These are phyloP conservation scores for Candida alai DNA, from an alignment of 805 yeast species.

Conservation along the genomic window DNA sequence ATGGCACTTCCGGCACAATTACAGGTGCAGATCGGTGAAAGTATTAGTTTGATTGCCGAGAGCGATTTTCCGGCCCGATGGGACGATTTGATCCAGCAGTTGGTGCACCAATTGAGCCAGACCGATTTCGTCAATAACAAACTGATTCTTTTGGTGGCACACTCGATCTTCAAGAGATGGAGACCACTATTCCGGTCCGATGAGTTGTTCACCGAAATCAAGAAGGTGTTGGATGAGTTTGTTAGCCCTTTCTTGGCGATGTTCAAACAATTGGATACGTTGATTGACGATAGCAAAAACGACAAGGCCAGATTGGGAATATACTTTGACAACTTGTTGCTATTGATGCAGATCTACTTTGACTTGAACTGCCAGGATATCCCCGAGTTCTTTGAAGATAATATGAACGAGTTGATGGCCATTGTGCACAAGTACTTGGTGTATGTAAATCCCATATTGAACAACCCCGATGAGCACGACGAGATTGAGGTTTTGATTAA, in stretches of 20 bases:
- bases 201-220: slow-evolving; percentile 81
- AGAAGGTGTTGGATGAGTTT: slow-evolving; percentile 80
- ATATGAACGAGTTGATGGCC: slow-evolving; percentile 71
- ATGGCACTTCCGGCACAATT: slow-evolving; percentile 71
- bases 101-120: slow-evolving; percentile 60
- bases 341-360: slow-evolving; percentile 77
- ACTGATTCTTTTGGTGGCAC: slow-evolving; percentile 89
- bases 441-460: slow-evolving; percentile 53
- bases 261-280: slow-evolving; percentile 61
- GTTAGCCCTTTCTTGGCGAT: slow-evolving; percentile 73
- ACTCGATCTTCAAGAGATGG: slow-evolving; percentile 95
- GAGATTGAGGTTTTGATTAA: slow-evolving; percentile 66
- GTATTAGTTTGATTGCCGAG: slow-evolving; percentile 89
- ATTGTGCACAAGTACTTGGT: slow-evolving; percentile 77
- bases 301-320: slow-evolving; percentile 51
- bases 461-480: slow-evolving; percentile 54
- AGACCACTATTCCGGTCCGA: slow-evolving; percentile 90
- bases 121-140: slow-evolving; percentile 72
- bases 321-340: slow-evolving; percentile 64
- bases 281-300: slow-evolving; percentile 44
- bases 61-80: slow-evolving; percentile 92
- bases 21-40: slow-evolving; percentile 93
- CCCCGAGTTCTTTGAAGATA: slow-evolving; percentile 96
- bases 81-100: slow-evolving; percentile 71
- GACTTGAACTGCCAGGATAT: slow-evolving; percentile 97